phyloP scores from a whole-genome alignment of 257 asterid species.

The Nicotiana knightiana region DNA sequence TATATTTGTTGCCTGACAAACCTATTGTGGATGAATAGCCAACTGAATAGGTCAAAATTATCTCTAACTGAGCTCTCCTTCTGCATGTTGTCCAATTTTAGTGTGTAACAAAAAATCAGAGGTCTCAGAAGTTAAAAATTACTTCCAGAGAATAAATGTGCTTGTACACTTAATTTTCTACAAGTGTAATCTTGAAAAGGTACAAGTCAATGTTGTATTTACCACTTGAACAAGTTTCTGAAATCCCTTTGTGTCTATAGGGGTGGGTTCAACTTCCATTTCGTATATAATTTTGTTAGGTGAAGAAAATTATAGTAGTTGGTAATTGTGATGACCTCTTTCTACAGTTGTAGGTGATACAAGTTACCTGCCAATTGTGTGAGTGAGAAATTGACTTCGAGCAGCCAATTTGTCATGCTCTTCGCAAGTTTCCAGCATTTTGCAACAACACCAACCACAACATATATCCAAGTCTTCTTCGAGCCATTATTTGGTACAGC shows the following conservation, averaged over 20 bases:
- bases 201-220: conserved; percentile 9
- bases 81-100: conserved; percentile 33
- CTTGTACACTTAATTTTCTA: not conserved
- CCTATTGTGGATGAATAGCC: conserved; percentile 66
- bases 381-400: conserved; percentile 76
- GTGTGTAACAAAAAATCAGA: not conserved
- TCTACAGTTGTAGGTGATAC: not conserved
- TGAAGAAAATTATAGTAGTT: not conserved
- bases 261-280: conserved; percentile 64
- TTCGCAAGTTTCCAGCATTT: conserved; percentile 76
- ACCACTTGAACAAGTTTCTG: conserved; percentile 92
- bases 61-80: conserved; percentile 61
- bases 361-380: conserved; percentile 69
- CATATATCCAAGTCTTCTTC: conserved; percentile 56
- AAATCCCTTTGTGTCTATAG: conserved; percentile 80
- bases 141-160: not conserved
- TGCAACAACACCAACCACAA: conserved; percentile 59
- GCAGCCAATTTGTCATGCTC: conserved; percentile 79
- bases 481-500: conserved; percentile 32
- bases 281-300: conserved; percentile 59
- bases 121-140: not conserved
- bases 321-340: not conserved
- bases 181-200: not conserved
- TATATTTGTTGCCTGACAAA: conserved; percentile 46
- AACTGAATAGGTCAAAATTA: conserved; percentile 75